phyloP scores from a whole-genome alignment of 2,329 filamentous ascomycete genomes.

The Botrytis porri region DNA sequence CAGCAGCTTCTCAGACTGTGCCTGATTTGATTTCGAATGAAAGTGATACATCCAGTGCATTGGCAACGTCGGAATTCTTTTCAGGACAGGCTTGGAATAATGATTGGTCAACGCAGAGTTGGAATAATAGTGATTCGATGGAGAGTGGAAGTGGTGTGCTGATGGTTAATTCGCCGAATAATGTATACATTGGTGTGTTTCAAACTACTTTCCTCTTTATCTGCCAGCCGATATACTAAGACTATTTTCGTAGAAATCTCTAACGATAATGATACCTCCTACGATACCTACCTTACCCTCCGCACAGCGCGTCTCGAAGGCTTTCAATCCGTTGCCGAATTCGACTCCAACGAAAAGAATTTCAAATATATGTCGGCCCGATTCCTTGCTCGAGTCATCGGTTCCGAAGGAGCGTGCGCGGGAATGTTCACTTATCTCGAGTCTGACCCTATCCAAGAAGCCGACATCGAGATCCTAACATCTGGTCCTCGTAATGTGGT shows the following conservation, averaged over 20 bases:
- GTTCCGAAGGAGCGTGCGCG: conserved; percentile 35
- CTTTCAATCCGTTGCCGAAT: conserved; percentile 36
- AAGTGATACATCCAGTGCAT: conserved; percentile 24
- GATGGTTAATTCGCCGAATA: conserved; percentile 35
- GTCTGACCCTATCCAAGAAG: conserved; percentile 31
- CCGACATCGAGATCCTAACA: conserved; percentile 38
- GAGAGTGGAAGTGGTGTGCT: conserved; percentile 27
- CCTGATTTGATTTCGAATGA: conserved; percentile 25
- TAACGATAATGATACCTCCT: conserved; percentile 24
- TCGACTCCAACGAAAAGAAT: conserved; percentile 33
- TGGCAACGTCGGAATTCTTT: conserved; percentile 32
- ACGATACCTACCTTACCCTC: conserved; percentile 35
- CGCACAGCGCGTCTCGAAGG: conserved; percentile 31
- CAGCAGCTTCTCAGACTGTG: conserved; percentile 15
- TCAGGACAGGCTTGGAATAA: conserved; percentile 26
- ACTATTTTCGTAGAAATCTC: conserved; percentile 24
- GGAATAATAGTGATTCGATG: conserved; percentile 33
- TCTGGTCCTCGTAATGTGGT: conserved; percentile 29
- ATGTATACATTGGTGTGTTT: conserved; percentile 35
- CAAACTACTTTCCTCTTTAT: neutral
- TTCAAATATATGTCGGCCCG: conserved; percentile 34
- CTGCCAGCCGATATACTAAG: neutral
- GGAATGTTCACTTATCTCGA: conserved; percentile 37
- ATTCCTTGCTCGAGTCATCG: conserved; percentile 33
- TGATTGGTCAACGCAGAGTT: conserved; percentile 34